Evolutionary conservation across 106 monocot species (phyloP).

Genomic region (Allium sativum): DNA sequence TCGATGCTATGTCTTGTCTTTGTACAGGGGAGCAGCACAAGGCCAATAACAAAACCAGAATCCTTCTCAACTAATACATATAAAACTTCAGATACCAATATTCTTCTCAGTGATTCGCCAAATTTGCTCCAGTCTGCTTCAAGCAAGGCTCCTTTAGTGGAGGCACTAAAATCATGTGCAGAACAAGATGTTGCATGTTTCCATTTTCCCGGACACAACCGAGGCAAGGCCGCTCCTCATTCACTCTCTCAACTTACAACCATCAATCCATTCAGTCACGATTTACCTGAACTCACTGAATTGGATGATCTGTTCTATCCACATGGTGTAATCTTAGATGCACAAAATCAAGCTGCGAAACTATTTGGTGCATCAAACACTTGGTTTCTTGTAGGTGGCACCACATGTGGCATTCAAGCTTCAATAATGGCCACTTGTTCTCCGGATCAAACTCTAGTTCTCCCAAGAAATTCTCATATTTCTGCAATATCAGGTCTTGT

Average conservation of each 20-base stretch:
- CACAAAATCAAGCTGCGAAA: slow-evolving; percentile 49
- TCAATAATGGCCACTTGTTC: slow-evolving; percentile 84
- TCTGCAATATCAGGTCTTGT: slow-evolving; percentile 64
- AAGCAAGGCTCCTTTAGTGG: slow-evolving; percentile 40
- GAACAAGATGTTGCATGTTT: slow-evolving; percentile 58
- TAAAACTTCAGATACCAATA: background rate
- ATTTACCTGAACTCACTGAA: slow-evolving; percentile 69
- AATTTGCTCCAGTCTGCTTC: background rate
- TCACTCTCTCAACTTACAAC: slow-evolving; percentile 31
- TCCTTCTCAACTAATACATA: slow-evolving; percentile 3
- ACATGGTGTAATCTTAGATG: slow-evolving; percentile 62
- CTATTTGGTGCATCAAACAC: slow-evolving; percentile 66
- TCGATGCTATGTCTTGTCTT: background rate
- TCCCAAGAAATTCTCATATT: slow-evolving; percentile 69
- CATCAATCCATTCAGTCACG: slow-evolving; percentile 40
- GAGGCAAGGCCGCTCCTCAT: slow-evolving; percentile 65
- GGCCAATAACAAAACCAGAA: slow-evolving; percentile 2
- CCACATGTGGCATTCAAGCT: slow-evolving; percentile 78
- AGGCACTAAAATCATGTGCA: slow-evolving; percentile 44
- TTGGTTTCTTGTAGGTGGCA: slow-evolving; percentile 89
- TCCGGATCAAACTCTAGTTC: slow-evolving; percentile 48
- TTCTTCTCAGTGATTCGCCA: slow-evolving; percentile 3
- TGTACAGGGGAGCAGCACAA: slow-evolving; percentile 12
- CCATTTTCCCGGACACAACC: slow-evolving; percentile 83
- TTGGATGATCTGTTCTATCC: slow-evolving; percentile 82